Evolutionary conservation across 2,329 filamentous ascomycete genomes (phyloP).

Genomic region (Cercospora zeina): DNA sequence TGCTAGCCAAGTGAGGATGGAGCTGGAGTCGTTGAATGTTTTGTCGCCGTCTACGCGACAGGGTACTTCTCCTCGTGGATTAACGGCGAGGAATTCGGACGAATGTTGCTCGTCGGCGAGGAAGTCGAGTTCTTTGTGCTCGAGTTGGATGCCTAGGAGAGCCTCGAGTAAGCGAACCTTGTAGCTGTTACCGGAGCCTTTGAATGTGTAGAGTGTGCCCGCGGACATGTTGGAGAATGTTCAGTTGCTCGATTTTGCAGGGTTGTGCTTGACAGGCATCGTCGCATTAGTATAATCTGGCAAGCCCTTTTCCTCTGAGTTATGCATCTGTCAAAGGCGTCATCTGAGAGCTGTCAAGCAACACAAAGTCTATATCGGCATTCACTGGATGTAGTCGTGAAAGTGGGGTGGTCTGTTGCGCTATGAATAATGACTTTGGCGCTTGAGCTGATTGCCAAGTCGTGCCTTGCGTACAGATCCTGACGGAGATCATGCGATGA

Average conservation of each 20-base stretch:
- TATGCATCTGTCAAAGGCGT: neutral
- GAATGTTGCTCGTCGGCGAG: constrained; percentile 22
- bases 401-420: neutral
- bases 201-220: constrained; percentile 3
- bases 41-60: neutral
- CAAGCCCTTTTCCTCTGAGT: neutral
- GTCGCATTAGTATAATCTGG: neutral
- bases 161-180: constrained; percentile 21
- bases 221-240: neutral
- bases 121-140: constrained; percentile 20
- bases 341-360: neutral
- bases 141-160: constrained; percentile 19
- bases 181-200: constrained; percentile 24
- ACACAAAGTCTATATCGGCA: neutral
- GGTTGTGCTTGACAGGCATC: neutral
- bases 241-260: neutral
- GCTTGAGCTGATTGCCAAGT: neutral
- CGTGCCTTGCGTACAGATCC: neutral
- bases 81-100: constrained; percentile 15
- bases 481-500: neutral
- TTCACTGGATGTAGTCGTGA: neutral
- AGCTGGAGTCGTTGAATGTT: neutral
- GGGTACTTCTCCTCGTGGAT: constrained; percentile 3
- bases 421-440: neutral
- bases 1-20: neutral